Conservation (phyloP, 228 moss, liverwort and hornwort species). For the Sphagnum fallax region DNA sequence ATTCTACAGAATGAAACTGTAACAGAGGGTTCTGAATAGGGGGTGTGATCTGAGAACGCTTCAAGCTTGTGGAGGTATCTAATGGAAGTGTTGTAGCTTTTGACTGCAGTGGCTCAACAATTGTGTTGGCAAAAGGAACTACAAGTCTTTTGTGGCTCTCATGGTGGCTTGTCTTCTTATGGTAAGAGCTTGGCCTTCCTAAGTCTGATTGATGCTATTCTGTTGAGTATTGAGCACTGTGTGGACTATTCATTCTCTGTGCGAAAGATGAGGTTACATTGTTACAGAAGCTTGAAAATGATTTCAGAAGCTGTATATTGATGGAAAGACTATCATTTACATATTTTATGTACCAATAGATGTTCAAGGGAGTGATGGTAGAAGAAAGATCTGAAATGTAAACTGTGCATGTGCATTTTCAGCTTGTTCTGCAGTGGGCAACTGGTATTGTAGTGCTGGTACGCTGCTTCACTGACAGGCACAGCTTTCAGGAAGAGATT, state of each 20-base stretch:
- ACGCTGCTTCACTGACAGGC: constrained; percentile 54
- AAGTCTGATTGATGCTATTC: too few species aligned
- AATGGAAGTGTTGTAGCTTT: constrained; percentile 1
- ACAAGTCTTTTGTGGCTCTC: constrained; percentile 70
- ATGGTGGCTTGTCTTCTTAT: constrained; percentile 75
- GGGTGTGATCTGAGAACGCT: too few species aligned
- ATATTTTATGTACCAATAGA: too few species aligned
- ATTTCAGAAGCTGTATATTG: too few species aligned
- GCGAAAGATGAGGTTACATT: too few species aligned
- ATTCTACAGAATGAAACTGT: too few species aligned
- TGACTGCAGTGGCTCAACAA: constrained; percentile 87
- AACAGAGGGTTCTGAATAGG: too few species aligned
- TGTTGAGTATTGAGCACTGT: too few species aligned
- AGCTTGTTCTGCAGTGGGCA: constrained; percentile 70
- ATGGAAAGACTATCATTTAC: too few species aligned
- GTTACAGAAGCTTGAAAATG: too few species aligned
- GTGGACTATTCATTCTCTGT: too few species aligned
- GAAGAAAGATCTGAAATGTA: not conserved
- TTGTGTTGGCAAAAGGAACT: constrained; percentile 78
- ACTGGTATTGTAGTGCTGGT: constrained; percentile 71
- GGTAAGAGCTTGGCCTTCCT: constrained; percentile 20
- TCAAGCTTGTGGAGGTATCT: not conserved
- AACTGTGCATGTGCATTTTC: constrained; percentile 3
- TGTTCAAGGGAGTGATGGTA: not conserved
- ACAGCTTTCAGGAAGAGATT: constrained; percentile 58